Percentiles rank a stretch among this genome's conserved stretches.
These are phyloP conservation scores for Ustanciosporium gigantosporum DNA, from an alignment of 1,284 basidiomycete genomes.

Conservation along the genomic window DNA sequence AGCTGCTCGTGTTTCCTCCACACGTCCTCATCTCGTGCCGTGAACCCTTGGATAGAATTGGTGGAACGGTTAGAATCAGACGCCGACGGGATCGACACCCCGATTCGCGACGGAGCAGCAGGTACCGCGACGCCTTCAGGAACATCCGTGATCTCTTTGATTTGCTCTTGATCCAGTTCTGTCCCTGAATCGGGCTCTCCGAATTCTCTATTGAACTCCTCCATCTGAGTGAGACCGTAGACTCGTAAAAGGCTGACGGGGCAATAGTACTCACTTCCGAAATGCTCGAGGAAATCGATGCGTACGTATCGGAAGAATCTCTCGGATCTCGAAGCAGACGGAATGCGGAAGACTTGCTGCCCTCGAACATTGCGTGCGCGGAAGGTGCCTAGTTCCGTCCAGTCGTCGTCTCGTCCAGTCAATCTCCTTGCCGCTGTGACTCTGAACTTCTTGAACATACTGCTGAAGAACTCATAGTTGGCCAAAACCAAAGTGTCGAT, in stretches of 20 bases:
- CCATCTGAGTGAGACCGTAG: constrained; percentile 93
- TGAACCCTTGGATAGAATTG: neutral
- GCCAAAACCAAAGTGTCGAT: constrained; percentile 95
- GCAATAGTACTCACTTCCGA: constrained; percentile 94
- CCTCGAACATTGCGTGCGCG: constrained; percentile 85
- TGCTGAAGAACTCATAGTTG: constrained; percentile 97
- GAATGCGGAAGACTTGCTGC: constrained; percentile 68
- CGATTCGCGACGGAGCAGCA: neutral
- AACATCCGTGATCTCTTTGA: neutral
- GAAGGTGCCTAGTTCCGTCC: constrained; percentile 71
- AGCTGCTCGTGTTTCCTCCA: constrained; percentile 39
- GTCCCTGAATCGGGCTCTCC: constrained; percentile 66
- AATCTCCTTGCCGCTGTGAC: constrained; percentile 81
- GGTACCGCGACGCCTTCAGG: too few species aligned
- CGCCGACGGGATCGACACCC: constrained; percentile 24
- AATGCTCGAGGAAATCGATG: constrained; percentile 91
- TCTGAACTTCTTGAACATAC: constrained; percentile 88
- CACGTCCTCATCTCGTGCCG: constrained; percentile 29
- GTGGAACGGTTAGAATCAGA: neutral
- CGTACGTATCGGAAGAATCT: constrained; percentile 74
- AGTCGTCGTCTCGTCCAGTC: constrained; percentile 70
- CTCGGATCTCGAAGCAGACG: constrained; percentile 23
- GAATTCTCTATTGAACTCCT: constrained; percentile 75
- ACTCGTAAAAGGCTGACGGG: constrained; percentile 89
- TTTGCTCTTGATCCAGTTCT: neutral